Evolutionary conservation across 2,329 filamentous ascomycete species (phyloP), one percentile per base, ranked within the genome.

Genomic region (Fusarium odoratissimum): DNA sequence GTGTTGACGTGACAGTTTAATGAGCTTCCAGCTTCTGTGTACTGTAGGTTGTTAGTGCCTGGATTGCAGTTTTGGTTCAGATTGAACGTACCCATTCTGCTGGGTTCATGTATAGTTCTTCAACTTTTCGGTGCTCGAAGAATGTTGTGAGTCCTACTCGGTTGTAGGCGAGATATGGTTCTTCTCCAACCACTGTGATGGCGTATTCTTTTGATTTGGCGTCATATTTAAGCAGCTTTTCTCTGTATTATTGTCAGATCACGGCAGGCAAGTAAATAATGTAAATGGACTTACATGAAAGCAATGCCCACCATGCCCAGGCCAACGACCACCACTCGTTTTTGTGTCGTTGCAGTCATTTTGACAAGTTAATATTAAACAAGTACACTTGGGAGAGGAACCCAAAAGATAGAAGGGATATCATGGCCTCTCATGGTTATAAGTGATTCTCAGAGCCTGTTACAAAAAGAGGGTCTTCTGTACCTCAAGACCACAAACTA

Each of bases 241-340:
- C 95, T 76, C 94, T 97, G 75, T 13, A 5, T 17, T 10, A 3
- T 31, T 48, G 62, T 77, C 37, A 77, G 70, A 46, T 40, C 21
- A 38, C 31, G 13, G 16, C 14, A 16, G 42, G 5, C n/a, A 16
- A 16, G 23, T 21, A 31, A 19, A 11, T 42, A 31, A 8, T 46
- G 30, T 11, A 35, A n/a, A 45, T 62, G 14, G 14, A 86, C 92
- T 86, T 83, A 95, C 93, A 97, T 94, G 80, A 97, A 95, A 45
- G 93, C 91, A 75, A 96, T 92, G 42, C 92, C 94, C 48, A 97
- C 95, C 95, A 98, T 98, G 5, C 95, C 95, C 82, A 97, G 83
- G 14, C 95, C 95, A 42, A 97, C 93, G 41, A 97, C 91, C 5
- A 97, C 94, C 40, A 97, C 83, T 78, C 87, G 91, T 80, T 93